phyloP scores from a whole-genome alignment of 2,329 filamentous ascomycete species.

The Hymenoscyphus occultus region DNA sequence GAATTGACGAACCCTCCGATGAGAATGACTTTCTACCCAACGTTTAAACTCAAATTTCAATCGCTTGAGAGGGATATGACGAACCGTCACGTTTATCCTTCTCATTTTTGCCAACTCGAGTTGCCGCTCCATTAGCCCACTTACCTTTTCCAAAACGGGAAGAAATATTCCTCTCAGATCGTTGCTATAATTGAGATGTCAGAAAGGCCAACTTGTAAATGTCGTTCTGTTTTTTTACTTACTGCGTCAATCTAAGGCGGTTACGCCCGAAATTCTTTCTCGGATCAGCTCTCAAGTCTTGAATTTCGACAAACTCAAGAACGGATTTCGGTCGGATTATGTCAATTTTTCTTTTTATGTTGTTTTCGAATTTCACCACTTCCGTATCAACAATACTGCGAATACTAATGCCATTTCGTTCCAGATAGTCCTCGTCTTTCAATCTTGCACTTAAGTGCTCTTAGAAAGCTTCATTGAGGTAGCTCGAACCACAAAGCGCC shows the following conservation, averaged over 20 bases:
- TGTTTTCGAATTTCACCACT: conserved; percentile 18
- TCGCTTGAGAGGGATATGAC: not conserved
- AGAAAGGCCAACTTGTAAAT: not conserved
- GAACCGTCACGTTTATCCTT: conserved; percentile 9
- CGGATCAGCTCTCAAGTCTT: conserved; percentile 6
- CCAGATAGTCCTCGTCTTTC: conserved; percentile 15
- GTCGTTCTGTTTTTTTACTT: not conserved
- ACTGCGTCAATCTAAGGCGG: conserved; percentile 7
- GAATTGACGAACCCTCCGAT: conserved; percentile 19
- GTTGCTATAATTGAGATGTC: not conserved
- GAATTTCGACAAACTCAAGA: not conserved
- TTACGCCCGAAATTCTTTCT: conserved; percentile 11
- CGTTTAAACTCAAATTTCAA: not conserved
- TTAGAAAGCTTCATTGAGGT: conserved; percentile 20
- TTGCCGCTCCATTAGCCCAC: conserved; percentile 12
- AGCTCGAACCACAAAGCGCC: conserved; percentile 19
- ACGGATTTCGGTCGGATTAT: not conserved
- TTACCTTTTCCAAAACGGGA: conserved; percentile 8
- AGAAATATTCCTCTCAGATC: conserved; percentile 14
- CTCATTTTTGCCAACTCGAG: conserved; percentile 11
- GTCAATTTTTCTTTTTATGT: conserved; percentile 15
- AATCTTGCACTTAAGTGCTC: conserved; percentile 14
- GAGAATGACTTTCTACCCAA: conserved; percentile 21
- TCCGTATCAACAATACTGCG: conserved; percentile 15
- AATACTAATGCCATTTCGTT: conserved; percentile 12